A percentile compares a stretch with the other conserved stretches of the same genome.
phyloP scores from a whole-genome alignment of 176 grass and related monocot genomes.

The Oryza australiensis region DNA sequence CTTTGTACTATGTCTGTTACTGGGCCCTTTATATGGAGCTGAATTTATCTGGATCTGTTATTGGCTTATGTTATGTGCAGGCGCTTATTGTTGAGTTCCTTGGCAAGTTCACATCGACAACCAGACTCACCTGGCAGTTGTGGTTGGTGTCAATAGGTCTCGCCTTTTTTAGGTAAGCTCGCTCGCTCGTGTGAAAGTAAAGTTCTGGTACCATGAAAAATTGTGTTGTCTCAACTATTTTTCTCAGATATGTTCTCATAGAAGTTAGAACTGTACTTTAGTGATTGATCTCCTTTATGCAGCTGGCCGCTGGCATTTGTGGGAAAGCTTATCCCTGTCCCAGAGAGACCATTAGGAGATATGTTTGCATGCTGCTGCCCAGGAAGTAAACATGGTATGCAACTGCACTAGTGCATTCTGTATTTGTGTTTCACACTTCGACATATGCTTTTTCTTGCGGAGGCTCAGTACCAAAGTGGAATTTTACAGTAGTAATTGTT shows the following conservation, averaged over 20 bases:
- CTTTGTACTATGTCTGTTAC: background rate
- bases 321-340: constrained; percentile 76
- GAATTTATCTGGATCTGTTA: constrained; percentile 1
- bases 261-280: background rate
- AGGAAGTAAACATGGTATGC: constrained; percentile 39
- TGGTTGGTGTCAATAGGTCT: constrained; percentile 81
- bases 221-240: background rate
- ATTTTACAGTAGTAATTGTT: background rate
- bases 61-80: constrained; percentile 38
- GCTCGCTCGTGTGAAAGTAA: background rate
- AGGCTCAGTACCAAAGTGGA: background rate
- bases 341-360: constrained; percentile 46
- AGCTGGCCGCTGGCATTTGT: constrained; percentile 64
- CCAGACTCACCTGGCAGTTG: constrained; percentile 76
- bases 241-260: background rate
- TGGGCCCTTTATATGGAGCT: background rate
- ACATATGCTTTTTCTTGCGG: background rate
- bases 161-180: constrained; percentile 52
- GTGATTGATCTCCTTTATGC: constrained; percentile 28
- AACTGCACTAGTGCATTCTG: no score
- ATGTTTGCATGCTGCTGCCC: constrained; percentile 43
- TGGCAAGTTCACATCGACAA: constrained; percentile 79
- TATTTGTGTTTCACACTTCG: background rate
- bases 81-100: constrained; percentile 90
- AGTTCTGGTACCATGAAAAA: background rate